phyloP scores from a whole-genome alignment of 2,329 filamentous ascomycete species.

The Curvularia verruculosa region DNA sequence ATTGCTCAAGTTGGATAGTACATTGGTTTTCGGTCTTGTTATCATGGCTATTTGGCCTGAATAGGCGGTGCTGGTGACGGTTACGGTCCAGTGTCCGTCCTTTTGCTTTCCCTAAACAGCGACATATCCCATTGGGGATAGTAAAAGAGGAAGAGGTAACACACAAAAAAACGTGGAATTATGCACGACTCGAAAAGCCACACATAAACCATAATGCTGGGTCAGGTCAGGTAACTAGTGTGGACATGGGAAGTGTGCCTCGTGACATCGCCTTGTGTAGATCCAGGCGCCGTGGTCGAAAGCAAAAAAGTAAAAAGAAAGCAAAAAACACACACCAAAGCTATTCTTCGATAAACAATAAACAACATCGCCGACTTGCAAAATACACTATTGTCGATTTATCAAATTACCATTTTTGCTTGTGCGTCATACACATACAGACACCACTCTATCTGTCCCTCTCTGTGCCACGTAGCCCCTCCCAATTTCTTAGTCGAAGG shows the following conservation, averaged over 20 bases:
- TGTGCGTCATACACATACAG: not conserved
- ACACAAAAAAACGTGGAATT: not conserved
- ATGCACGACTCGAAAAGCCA: not conserved
- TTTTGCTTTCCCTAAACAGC: not conserved
- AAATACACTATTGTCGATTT: not conserved
- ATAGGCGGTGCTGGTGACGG: not conserved
- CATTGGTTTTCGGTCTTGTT: not conserved
- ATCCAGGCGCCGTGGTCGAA: not conserved
- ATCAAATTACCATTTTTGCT: not conserved
- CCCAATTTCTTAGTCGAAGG: not conserved
- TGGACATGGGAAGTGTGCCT: not conserved
- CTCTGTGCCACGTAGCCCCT: not conserved
- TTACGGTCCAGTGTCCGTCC: not conserved
- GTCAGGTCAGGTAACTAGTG: not conserved
- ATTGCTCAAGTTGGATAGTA: not conserved
- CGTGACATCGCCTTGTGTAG: not conserved
- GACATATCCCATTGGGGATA: not conserved
- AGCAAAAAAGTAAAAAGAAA: not conserved
- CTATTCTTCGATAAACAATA: not conserved
- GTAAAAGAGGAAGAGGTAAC: no score
- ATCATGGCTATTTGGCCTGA: not conserved
- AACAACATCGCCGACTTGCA: not conserved
- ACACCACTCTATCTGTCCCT: no score
- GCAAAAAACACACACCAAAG: no score
- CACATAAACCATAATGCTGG: not conserved